Evolutionary conservation across 2,329 filamentous ascomycete genomes (phyloP), one percentile per base, ranked within the genome.

Genomic region (Talaromyces sp.): DNA sequence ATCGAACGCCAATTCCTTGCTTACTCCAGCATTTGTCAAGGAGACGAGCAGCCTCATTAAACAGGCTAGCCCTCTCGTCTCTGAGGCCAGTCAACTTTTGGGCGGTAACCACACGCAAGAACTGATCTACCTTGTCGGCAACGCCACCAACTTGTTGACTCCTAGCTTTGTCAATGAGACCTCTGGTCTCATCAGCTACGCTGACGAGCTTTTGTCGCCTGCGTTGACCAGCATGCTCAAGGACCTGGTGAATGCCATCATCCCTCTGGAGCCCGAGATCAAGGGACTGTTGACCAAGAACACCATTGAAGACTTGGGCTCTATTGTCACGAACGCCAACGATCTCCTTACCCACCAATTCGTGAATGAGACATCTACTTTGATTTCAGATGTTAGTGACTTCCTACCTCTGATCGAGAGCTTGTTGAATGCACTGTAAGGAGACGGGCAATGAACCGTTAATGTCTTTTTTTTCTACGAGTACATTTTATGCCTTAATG

Each of bases 341-440:
- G 54, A 67, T 60, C 59, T 75, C 61, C 63, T 75, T 64, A 69
- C 70, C 46, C 65, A 71, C 56, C 61, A 71, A 51, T 65, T 72
- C 62, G 65, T 73, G 61, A 59, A 74, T 35, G 63, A 70, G 59
- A 66, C 66, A n/a, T 58, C 63, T 31, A 61, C 61, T 21, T 50
- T 69, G 43, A 64, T 70, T 46, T 57, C 61, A 52, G 62, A 63
- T 38, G 60, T 65, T 62, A 66, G 66, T 59, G 51, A 8, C 14
- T 38, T 29, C 46, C 17, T 51, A 31, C n/a, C 43, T 48, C 48
- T 52, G 27, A 52, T 19, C 10, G 12, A 52, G 26, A 29, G 26
- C 19, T 29, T 52, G 48, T 52, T 52, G 48, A 52, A 52, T 29
- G 48, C 48, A 17, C 27, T 52, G 48, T 52, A 52, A 52, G 48